Evolutionary conservation across 306 rosid species (phyloP).

Genomic region (Lagenaria siceraria): DNA sequence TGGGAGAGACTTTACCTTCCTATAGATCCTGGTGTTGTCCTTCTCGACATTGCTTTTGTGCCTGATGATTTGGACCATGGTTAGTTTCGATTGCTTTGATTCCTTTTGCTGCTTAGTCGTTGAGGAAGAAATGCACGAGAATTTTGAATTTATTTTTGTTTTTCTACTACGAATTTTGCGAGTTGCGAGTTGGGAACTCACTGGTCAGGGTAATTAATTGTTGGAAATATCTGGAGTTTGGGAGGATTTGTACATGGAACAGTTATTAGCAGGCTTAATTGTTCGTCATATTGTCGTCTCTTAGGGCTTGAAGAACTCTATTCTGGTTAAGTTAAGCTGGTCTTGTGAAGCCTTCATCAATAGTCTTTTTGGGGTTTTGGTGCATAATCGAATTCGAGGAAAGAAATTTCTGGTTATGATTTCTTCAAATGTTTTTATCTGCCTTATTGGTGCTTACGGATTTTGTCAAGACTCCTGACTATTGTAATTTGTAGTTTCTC

Average conservation of each 20-base stretch:
- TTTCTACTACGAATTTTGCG: background rate
- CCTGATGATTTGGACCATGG: slow-evolving; percentile 74
- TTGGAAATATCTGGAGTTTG: background rate
- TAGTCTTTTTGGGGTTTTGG: background rate
- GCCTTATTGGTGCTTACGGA: background rate
- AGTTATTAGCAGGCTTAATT: background rate
- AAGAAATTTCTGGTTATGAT: background rate
- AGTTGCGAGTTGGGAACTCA: background rate
- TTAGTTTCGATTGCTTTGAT: background rate
- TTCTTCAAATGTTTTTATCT: background rate
- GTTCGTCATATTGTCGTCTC: background rate
- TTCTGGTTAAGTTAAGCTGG: background rate
- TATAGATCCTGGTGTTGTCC: slow-evolving; percentile 92
- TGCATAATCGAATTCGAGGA: too few species aligned
- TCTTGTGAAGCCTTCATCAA: background rate
- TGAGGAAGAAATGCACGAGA: background rate
- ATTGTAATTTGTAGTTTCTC: background rate
- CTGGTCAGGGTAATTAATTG: background rate
- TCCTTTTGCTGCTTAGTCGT: background rate
- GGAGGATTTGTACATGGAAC: background rate
- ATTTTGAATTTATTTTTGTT: background rate
- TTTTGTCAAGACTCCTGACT: background rate
- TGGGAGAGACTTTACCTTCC: slow-evolving; percentile 90
- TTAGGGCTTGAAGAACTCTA: background rate
- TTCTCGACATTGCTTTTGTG: slow-evolving; percentile 87